Evolutionary conservation across 257 asterid genomes (phyloP), one percentile per base, ranked within the genome.

Genomic region (Solanum chmielewskii): DNA sequence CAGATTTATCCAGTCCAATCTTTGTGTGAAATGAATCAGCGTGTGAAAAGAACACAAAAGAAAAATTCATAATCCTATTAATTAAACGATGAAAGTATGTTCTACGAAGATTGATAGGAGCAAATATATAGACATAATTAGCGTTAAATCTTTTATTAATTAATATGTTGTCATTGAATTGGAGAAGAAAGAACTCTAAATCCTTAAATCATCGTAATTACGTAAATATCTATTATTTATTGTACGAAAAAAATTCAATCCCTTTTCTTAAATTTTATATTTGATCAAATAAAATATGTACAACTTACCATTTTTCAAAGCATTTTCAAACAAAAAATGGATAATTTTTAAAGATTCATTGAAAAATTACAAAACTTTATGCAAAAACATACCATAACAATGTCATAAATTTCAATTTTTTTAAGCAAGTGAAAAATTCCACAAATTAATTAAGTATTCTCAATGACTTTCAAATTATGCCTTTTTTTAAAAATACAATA

Each of bases 1-100:
- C 7, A 6, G 7, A 1, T 5, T 7, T 37, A 0, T 37, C 1
- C 7, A 35, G 7, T 1, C 0, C 1, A 12, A 13, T 1, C 16
- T 0, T 64, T 64, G 3, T 64, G 5, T 8, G 1, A 1, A 64
- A 11, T 0, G 2, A 4, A n/a, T 10, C 7, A 11, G 11, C 0
- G 15, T n/a, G 9, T 9, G 4, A 33, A 71, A 33, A 3, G 25
- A 71, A 33, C 78, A 16, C 23, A 70, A 70, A 70, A 33, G 44
- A 41, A 52, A 52, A 56, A 56, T 56, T 56, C 5, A 56, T 18
- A 56, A 56, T 56, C 64, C 25, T 56, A 56, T 18, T 56, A 56
- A 56, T 56, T 31, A 70, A 31, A 70, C 33, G n/a, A 11, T 21
- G 20, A 39, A 0, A 74, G 21, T 39, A 74, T 37, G 6, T 11